phyloP scores from a whole-genome alignment of 305 asterid genomes.

The Ajuga reptans region DNA sequence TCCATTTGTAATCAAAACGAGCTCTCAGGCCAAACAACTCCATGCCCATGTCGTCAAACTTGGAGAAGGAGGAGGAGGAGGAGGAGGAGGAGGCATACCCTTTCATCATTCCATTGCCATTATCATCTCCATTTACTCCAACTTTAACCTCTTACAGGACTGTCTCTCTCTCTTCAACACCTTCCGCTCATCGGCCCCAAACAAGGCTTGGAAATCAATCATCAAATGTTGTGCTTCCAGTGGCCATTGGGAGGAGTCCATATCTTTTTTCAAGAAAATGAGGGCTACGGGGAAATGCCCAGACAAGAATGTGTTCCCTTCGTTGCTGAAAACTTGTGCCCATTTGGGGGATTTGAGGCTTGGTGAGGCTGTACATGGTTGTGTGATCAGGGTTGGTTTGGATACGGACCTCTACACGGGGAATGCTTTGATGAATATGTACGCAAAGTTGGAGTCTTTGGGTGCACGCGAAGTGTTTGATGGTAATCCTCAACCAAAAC shows the following conservation, averaged over 20 bases:
- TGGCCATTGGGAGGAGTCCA: slow-evolving; percentile 44
- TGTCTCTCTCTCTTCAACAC: slow-evolving; percentile 47
- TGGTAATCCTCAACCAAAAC: slow-evolving; percentile 29
- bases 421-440: slow-evolving; percentile 79
- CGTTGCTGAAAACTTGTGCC: slow-evolving; percentile 60
- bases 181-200: slow-evolving; percentile 41
- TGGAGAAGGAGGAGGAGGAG: neutral
- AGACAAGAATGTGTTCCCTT: slow-evolving; percentile 67
- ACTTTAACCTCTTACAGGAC: slow-evolving; percentile 54
- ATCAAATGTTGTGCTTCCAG: slow-evolving; percentile 60
- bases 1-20: slow-evolving; percentile 51
- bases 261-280: slow-evolving; percentile 55
- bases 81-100: slow-evolving; percentile 16
- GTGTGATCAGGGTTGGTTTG: slow-evolving; percentile 54
- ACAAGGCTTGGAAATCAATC: slow-evolving; percentile 69
- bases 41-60: slow-evolving; percentile 65
- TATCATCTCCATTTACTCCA: slow-evolving; percentile 61
- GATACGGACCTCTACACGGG: slow-evolving; percentile 67
- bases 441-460: slow-evolving; percentile 51
- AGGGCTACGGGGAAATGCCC: slow-evolving; percentile 51
- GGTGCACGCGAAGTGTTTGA: slow-evolving; percentile 34
- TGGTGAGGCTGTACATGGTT: slow-evolving; percentile 74
- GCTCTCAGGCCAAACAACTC: slow-evolving; percentile 62
- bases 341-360: slow-evolving; percentile 50
- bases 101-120: slow-evolving; percentile 29